Conservation (phyloP, 306 rosid species). For the Dalbergia oliveri region DNA sequence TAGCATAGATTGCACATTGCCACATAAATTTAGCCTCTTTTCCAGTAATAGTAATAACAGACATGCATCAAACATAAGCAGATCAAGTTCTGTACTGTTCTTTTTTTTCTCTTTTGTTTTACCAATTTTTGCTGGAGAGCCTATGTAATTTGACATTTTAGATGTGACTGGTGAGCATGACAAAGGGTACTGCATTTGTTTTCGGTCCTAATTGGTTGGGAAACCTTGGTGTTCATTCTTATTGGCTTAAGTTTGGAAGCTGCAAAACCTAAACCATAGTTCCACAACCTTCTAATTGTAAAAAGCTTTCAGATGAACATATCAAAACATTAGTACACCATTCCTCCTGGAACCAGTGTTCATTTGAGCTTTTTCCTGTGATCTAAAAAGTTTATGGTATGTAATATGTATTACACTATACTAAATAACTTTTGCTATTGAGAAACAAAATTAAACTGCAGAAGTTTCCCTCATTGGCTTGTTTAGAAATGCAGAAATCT, state of each 20-base stretch:
- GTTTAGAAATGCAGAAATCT: not conserved
- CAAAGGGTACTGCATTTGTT: too few species aligned
- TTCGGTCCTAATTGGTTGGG: too few species aligned
- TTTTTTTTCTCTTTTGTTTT: too few species aligned
- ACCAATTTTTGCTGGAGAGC: too few species aligned
- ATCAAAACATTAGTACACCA: not conserved
- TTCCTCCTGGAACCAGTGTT: not conserved
- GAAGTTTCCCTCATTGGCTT: not conserved
- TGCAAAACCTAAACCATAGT: not conserved
- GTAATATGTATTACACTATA: not conserved
- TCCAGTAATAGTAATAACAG: too few species aligned
- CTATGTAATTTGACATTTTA: not conserved
- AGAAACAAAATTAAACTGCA: constrained; percentile 14
- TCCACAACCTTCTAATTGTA: not conserved
- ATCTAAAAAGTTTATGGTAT: not conserved
- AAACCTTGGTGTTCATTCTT: not conserved
- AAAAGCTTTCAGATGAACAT: not conserved
- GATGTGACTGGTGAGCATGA: not conserved
- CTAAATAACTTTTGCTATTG: not conserved
- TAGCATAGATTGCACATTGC: too few species aligned
- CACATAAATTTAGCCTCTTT: too few species aligned
- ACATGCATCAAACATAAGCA: not conserved
- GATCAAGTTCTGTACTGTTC: not conserved
- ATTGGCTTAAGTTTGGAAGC: not conserved
- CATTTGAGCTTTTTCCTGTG: not conserved